Evolutionary conservation across 805 yeast species (phyloP).

Genomic region (Ogataea neopini): DNA sequence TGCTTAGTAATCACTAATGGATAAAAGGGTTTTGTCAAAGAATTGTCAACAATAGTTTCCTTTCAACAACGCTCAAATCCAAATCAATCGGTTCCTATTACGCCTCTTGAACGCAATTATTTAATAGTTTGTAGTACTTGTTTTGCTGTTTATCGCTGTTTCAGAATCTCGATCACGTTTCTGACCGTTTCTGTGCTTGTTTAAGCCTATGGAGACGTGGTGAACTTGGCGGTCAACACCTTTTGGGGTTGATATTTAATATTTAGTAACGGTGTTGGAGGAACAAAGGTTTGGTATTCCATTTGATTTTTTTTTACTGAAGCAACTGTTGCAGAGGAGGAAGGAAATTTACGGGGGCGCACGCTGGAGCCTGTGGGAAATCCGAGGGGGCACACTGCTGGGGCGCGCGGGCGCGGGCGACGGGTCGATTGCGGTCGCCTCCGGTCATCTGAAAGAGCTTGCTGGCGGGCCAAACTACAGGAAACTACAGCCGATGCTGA

Average conservation of each 20-base stretch:
- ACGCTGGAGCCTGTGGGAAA: background rate
- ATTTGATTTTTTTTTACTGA: background rate
- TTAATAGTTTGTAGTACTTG: background rate
- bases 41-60: too few relatives aligned
- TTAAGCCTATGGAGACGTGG: background rate
- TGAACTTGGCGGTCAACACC: background rate
- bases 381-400: background rate
- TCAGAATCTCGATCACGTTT: background rate
- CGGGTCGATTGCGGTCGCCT: background rate
- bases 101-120: background rate
- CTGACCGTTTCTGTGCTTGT: background rate
- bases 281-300: slow-evolving; percentile 1
- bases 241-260: background rate
- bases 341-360: too few relatives aligned
- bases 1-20: background rate
- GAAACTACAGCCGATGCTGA: too few relatives aligned
- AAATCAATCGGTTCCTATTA: background rate
- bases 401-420: background rate
- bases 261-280: background rate
- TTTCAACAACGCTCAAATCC: too few relatives aligned
- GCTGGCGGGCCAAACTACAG: too few relatives aligned
- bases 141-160: background rate
- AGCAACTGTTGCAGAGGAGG: slow-evolving; percentile 8
- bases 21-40: background rate
- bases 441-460: too few relatives aligned